Percentiles rank a stretch among this genome's conserved stretches.
phyloP scores from a whole-genome alignment of 1,284 basidiomycete genomes.

The Phlebopus sp. region DNA sequence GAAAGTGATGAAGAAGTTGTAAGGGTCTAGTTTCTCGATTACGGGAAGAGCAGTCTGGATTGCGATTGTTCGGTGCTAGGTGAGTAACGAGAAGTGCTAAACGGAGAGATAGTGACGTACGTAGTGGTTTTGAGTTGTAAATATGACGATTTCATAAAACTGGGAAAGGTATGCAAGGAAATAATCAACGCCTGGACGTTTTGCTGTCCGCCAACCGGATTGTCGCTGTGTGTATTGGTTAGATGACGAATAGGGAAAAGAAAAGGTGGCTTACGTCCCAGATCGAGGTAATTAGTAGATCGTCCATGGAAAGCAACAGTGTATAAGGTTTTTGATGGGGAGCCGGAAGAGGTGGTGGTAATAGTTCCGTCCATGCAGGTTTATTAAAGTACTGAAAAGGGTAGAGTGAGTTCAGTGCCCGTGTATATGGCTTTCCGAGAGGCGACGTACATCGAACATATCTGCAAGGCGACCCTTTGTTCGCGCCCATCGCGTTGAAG shows the following conservation, averaged over 20 bases:
- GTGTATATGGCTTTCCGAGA: neutral
- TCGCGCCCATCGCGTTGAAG: slow-evolving; percentile 58
- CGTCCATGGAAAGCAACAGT: slow-evolving; percentile 88
- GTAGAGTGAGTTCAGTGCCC: neutral
- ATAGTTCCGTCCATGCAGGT: slow-evolving; percentile 87
- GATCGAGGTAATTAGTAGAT: slow-evolving; percentile 85
- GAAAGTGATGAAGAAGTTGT: slow-evolving; percentile 87
- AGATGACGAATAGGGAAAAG: neutral
- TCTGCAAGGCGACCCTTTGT: slow-evolving; percentile 57
- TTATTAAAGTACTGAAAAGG: slow-evolving; percentile 80
- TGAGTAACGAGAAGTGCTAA: slow-evolving; percentile 2
- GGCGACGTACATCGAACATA: slow-evolving; percentile 57
- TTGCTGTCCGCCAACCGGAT: slow-evolving; percentile 88
- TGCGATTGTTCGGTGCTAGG: slow-evolving; percentile 36
- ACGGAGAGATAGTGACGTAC: slow-evolving; percentile 45
- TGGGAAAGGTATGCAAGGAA: slow-evolving; percentile 96
- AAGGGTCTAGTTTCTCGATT: slow-evolving; percentile 92
- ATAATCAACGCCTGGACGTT: slow-evolving; percentile 96
- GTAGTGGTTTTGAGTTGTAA: slow-evolving; percentile 89
- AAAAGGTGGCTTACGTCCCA: slow-evolving; percentile 79
- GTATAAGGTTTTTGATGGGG: slow-evolving; percentile 92
- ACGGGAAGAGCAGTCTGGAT: slow-evolving; percentile 87
- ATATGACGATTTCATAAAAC: slow-evolving; percentile 97
- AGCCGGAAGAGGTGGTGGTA: slow-evolving; percentile 84
- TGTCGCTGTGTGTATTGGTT: slow-evolving; percentile 52